phyloP scores from a whole-genome alignment of 2,329 filamentous ascomycete genomes.

The Ophiostoma angusticollis region DNA sequence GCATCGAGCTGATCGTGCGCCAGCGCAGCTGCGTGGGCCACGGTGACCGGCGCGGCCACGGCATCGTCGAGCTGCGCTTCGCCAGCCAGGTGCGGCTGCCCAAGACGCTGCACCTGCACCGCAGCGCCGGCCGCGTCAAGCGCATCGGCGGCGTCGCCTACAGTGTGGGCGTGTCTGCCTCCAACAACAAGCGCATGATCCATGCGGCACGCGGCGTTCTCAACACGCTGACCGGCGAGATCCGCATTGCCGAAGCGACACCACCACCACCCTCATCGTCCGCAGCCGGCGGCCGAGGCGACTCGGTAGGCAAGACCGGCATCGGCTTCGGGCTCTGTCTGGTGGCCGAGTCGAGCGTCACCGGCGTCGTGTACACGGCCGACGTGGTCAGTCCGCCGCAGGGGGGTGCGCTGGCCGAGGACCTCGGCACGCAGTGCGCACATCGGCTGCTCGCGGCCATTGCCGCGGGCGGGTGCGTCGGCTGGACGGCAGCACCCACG shows the following conservation, averaged over 20 bases:
- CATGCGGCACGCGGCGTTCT: conserved; percentile 76
- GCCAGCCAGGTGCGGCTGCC: conserved; percentile 86
- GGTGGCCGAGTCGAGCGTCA: conserved; percentile 79
- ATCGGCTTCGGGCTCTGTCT: conserved; percentile 86
- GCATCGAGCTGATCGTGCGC: conserved; percentile 76
- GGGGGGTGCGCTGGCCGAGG: conserved; percentile 77
- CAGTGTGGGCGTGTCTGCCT: conserved; percentile 78
- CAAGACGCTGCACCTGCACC: conserved; percentile 78
- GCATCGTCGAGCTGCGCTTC: conserved; percentile 86
- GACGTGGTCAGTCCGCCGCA: conserved; percentile 64
- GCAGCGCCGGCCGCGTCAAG: conserved; percentile 75
- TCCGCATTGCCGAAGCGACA: conserved; percentile 59
- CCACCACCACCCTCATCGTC: too few species aligned
- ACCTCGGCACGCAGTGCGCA: conserved; percentile 78
- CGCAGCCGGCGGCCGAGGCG: conserved; percentile 42
- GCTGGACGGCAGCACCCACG: conserved; percentile 55
- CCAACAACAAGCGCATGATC: conserved; percentile 93
- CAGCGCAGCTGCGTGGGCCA: conserved; percentile 65
- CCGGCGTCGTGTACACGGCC: conserved; percentile 73
- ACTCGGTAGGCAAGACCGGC: conserved; percentile 54
- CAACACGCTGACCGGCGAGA: conserved; percentile 75
- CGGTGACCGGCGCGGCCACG: conserved; percentile 67
- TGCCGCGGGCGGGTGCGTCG: conserved; percentile 69
- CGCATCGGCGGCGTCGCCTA: conserved; percentile 88
- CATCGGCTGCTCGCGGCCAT: conserved; percentile 80